A percentile compares a stretch with the other conserved stretches of the same genome.
Conservation (phyloP, 2,329 filamentous ascomycete genomes). For the Colletotrichum tropicale region DNA sequence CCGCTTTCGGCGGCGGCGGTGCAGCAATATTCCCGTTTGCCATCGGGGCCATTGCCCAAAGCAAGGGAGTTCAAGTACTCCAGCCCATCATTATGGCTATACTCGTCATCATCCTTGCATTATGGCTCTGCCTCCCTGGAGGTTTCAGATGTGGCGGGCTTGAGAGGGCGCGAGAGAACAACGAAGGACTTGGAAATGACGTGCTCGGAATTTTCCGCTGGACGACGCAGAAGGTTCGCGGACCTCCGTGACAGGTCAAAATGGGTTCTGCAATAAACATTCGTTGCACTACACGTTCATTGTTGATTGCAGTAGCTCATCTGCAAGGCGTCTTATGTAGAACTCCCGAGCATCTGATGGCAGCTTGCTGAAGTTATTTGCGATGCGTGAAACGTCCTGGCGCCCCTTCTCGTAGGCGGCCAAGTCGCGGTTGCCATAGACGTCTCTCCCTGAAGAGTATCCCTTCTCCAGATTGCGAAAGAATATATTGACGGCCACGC, state of each 20-base stretch:
- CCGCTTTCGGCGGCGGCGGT: constrained; percentile 77
- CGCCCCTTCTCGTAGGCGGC: constrained; percentile 84
- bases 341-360: constrained; percentile 73
- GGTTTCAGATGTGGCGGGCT: constrained; percentile 31
- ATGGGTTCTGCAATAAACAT: neutral
- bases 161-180: constrained; percentile 41
- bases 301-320: constrained; percentile 59
- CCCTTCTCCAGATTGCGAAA: constrained; percentile 73
- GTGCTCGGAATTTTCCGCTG: neutral
- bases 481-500: constrained; percentile 88
- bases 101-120: constrained; percentile 43
- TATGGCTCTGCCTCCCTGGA: constrained; percentile 51
- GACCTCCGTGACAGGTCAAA: neutral
- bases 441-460: constrained; percentile 78
- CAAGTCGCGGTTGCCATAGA: constrained; percentile 88
- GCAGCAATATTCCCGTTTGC: constrained; percentile 71
- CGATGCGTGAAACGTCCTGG: constrained; percentile 71
- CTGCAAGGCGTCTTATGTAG: constrained; percentile 74
- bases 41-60: constrained; percentile 70
- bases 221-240: neutral
- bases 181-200: constrained; percentile 25
- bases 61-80: constrained; percentile 58
- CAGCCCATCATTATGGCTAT: constrained; percentile 58
- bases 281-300: neutral
- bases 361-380: constrained; percentile 65